phyloP scores from a whole-genome alignment of 2,329 filamentous ascomycete genomes.

The Coleophoma crateriformis region DNA sequence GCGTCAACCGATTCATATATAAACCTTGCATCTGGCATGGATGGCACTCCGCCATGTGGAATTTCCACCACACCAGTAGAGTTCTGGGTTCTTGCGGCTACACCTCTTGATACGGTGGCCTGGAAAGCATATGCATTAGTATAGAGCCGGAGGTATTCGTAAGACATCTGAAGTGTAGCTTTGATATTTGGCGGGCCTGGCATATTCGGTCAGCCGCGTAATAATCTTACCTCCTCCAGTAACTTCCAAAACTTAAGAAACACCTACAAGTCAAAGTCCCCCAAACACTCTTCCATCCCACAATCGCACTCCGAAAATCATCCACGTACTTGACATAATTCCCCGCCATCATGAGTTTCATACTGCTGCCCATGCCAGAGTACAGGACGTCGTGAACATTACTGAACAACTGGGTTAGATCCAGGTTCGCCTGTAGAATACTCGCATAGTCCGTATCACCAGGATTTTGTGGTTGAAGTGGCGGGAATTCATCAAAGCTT shows the following conservation, averaged over 20 bases:
- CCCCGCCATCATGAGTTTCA: constrained; percentile 62
- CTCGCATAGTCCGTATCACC: constrained; percentile 62
- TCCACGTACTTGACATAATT: constrained; percentile 72
- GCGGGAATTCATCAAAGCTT: constrained; percentile 58
- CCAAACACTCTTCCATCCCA: constrained; percentile 67
- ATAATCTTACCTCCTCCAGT: too few species aligned
- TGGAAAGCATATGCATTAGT: constrained; percentile 72
- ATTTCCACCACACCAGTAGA: constrained; percentile 11
- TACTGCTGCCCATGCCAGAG: constrained; percentile 62
- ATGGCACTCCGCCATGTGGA: constrained; percentile 48
- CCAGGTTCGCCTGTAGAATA: constrained; percentile 64
- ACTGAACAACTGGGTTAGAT: constrained; percentile 64
- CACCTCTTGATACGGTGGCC: constrained; percentile 51
- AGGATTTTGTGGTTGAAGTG: constrained; percentile 49
- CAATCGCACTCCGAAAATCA: constrained; percentile 63
- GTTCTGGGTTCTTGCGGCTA: constrained; percentile 10
- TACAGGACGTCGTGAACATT: constrained; percentile 70
- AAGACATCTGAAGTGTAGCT: constrained; percentile 60
- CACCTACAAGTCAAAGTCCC: constrained; percentile 54
- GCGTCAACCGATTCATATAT: constrained; percentile 61
- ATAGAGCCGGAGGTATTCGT: constrained; percentile 66
- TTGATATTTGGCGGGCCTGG: constrained; percentile 58
- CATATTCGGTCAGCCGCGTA: background rate
- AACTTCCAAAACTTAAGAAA: background rate
- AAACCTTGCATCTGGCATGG: constrained; percentile 56